phyloP scores from a whole-genome alignment of 257 asterid genomes.

The Scutellaria barbata region DNA sequence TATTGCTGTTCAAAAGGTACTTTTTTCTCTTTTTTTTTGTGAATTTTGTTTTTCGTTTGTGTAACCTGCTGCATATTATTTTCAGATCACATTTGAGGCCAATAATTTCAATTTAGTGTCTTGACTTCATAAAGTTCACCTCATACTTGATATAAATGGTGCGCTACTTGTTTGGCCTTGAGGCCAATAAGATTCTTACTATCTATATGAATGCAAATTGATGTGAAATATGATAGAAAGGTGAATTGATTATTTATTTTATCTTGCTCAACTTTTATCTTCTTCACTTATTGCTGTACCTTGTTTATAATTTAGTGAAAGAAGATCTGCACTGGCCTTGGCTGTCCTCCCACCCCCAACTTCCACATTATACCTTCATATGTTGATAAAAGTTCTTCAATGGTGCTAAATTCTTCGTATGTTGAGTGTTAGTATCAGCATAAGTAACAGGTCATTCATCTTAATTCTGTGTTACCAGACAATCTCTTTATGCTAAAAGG shows the following conservation, averaged over 20 bases:
- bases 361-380: neutral
- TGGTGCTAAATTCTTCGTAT: neutral
- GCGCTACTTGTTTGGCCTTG: slow-evolving; percentile 14
- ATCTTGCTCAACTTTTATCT: neutral
- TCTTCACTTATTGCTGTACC: slow-evolving; percentile 13
- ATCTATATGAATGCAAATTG: slow-evolving; percentile 4
- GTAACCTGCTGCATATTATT: slow-evolving; percentile 8
- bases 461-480: neutral
- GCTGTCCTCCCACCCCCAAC: neutral
- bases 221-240: slow-evolving; percentile 14
- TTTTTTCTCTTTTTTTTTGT: slow-evolving; percentile 23
- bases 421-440: neutral
- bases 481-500: neutral
- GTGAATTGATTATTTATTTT: slow-evolving; percentile 14
- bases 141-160: slow-evolving; percentile 8
- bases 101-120: neutral
- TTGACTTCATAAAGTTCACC: neutral
- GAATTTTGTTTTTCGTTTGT: slow-evolving; percentile 21
- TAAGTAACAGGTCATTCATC: neutral
- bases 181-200: too few relatives aligned
- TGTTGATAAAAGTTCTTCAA: neutral
- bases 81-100: neutral
- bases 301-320: neutral
- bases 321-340: neutral
- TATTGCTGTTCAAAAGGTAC: slow-evolving; percentile 85